Percentiles rank a stretch among this genome's conserved stretches.
Evolutionary conservation across 176 grass and related monocot genomes (phyloP).

Genomic region (Chloris gayana): DNA sequence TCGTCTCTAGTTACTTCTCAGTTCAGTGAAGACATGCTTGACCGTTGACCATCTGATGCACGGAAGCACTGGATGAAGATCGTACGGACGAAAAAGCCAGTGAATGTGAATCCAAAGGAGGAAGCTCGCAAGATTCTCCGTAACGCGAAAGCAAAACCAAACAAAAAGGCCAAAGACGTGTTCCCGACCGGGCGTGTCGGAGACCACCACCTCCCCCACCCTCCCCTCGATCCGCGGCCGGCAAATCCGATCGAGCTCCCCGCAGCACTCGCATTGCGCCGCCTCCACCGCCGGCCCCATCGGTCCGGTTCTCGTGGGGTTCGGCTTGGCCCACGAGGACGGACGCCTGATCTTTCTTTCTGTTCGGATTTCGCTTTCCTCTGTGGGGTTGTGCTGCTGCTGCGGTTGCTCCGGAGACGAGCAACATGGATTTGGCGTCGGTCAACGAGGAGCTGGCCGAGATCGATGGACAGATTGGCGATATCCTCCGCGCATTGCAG

Average conservation of each 20-base stretch:
- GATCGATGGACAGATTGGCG: slow-evolving; percentile 84
- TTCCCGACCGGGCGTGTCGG: slow-evolving; percentile 31
- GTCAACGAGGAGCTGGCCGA: slow-evolving; percentile 85
- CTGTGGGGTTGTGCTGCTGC: slow-evolving; percentile 1
- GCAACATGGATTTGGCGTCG: slow-evolving; percentile 86
- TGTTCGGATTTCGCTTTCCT: slow-evolving; percentile 25
- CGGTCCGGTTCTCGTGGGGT: slow-evolving; percentile 20
- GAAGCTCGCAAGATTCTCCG: slow-evolving; percentile 26
- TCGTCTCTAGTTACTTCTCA: too few species aligned
- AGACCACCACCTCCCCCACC: slow-evolving; percentile 23
- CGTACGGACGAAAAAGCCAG: slow-evolving; percentile 2
- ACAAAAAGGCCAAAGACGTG: slow-evolving; percentile 19
- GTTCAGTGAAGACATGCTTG: not conserved
- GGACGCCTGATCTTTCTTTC: not conserved
- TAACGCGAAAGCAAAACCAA: slow-evolving; percentile 53
- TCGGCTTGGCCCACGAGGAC: slow-evolving; percentile 11
- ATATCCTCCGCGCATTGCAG: slow-evolving; percentile 94
- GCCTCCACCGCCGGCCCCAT: not conserved
- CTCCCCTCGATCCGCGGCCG: slow-evolving; percentile 7
- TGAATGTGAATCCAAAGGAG: not conserved
- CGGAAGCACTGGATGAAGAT: not conserved
- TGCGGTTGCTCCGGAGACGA: not conserved
- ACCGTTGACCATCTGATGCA: too few species aligned
- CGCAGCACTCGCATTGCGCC: slow-evolving; percentile 10
- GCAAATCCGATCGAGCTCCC: not conserved